Percentiles rank a stretch among this genome's conserved stretches.
These are phyloP conservation scores for Tulasnella sp. DNA, from an alignment of 768 basidiomycete species.

Conservation along the genomic window DNA sequence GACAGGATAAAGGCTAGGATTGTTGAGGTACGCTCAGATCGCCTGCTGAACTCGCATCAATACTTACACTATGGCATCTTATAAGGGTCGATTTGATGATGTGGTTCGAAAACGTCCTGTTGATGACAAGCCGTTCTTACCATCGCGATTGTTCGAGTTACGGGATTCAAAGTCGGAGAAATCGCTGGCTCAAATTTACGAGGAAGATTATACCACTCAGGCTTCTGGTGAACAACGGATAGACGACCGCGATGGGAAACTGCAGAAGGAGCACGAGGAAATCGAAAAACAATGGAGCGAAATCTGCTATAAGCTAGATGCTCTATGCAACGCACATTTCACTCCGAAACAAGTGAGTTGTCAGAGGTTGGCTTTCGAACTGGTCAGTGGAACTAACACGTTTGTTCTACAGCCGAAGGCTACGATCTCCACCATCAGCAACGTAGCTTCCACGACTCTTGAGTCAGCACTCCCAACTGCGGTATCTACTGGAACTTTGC, in stretches of 20 bases:
- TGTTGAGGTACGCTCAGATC: constrained; percentile 39
- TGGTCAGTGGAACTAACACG: constrained; percentile 2
- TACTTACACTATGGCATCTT: not conserved
- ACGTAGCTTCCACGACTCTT: constrained; percentile 65
- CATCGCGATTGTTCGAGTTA: constrained; percentile 77
- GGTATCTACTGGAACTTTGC: constrained; percentile 58
- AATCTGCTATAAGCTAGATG: constrained; percentile 80
- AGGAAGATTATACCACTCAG: constrained; percentile 71
- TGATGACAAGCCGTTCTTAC: constrained; percentile 80
- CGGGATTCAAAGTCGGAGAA: constrained; percentile 79
- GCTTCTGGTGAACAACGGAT: constrained; percentile 33
- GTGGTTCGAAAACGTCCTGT: constrained; percentile 64
- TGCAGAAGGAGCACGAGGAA: constrained; percentile 79
- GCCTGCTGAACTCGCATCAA: not conserved
- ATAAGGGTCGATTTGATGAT: constrained; percentile 67
- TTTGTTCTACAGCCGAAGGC: constrained; percentile 61
- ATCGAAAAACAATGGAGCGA: constrained; percentile 73
- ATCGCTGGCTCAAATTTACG: constrained; percentile 92
- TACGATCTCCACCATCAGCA: constrained; percentile 68
- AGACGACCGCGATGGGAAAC: constrained; percentile 79
- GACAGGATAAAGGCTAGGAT: constrained; percentile 85
- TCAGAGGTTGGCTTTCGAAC: not conserved
- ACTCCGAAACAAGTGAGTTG: constrained; percentile 70
- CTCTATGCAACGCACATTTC: constrained; percentile 88
- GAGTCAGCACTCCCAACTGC: constrained; percentile 86